phyloP scores from a whole-genome alignment of 225 moss, liverwort and hornwort species.

The Straminergon stramineum region DNA sequence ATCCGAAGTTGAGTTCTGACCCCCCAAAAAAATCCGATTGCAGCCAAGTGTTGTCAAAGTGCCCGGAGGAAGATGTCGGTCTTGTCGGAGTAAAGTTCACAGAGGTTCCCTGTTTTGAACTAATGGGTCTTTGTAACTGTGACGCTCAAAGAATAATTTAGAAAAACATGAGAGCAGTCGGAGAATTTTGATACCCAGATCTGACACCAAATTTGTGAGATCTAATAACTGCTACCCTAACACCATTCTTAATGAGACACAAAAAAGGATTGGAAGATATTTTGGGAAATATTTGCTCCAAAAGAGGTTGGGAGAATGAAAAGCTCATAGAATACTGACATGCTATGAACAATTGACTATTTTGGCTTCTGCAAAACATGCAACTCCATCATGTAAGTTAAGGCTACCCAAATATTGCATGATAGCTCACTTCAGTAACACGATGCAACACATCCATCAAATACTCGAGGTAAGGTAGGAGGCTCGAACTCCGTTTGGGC shows the following conservation, averaged over 20 bases:
- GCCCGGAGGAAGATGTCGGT: too few relatives aligned
- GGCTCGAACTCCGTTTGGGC: too few relatives aligned
- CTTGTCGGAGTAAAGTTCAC: too few relatives aligned
- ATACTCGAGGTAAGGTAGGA: neutral
- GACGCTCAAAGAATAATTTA: neutral
- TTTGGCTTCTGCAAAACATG: neutral
- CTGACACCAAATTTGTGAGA: neutral
- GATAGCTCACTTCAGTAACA: neutral
- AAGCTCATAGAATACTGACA: neutral
- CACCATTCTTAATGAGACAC: neutral
- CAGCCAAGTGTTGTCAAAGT: too few relatives aligned
- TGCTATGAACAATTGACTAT: neutral
- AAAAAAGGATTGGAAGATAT: neutral
- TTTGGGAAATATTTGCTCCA: neutral
- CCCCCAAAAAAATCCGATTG: too few relatives aligned
- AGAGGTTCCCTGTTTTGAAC: too few relatives aligned
- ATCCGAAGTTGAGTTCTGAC: too few relatives aligned
- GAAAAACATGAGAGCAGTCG: neutral
- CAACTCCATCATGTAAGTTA: neutral
- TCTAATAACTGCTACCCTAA: neutral
- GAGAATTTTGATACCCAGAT: neutral
- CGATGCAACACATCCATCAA: neutral
- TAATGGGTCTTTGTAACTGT: neutral
- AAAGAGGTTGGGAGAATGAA: neutral
- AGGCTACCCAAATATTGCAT: neutral